Conservation (phyloP, 768 basidiomycete species). For the Lactarius sp. region DNA sequence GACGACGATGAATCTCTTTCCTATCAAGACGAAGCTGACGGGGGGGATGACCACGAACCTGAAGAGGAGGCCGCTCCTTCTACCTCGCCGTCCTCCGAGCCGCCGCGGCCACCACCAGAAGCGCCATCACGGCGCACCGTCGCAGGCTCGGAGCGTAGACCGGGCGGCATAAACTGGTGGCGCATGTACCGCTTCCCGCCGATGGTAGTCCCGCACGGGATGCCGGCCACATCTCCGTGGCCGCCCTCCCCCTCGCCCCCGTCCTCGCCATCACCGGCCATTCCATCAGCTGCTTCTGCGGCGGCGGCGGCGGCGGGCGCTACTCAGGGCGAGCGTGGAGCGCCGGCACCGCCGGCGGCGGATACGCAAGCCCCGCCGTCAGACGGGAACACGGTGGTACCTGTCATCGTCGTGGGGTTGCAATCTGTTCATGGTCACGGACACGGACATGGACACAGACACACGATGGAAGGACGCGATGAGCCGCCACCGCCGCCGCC, state of each 20-base stretch:
- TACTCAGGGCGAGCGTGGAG: constrained; percentile 10
- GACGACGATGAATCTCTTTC: constrained; percentile 12
- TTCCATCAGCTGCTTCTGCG: not conserved
- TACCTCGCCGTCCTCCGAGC: not conserved
- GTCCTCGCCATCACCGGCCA: constrained; percentile 3
- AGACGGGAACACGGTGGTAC: constrained; percentile 49
- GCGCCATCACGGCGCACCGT: constrained; percentile 30
- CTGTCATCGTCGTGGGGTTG: constrained; percentile 79
- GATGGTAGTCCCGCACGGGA: constrained; percentile 41
- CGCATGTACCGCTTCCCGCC: constrained; percentile 77
- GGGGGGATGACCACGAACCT: not conserved
- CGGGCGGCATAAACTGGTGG: constrained; percentile 71
- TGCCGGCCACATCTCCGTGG: not conserved
- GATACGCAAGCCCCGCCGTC: constrained; percentile 13
- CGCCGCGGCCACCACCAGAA: not conserved
- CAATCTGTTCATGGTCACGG: constrained; percentile 60
- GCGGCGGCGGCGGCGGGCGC: constrained; percentile 5
- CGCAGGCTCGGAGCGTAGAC: constrained; percentile 36
- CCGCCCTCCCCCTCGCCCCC: not conserved
- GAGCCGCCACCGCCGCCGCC: not conserved
- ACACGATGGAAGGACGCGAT: not conserved
- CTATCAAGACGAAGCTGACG: not conserved
- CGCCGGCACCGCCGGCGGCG: not conserved
- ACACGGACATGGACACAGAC: constrained; percentile 17
- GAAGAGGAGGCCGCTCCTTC: constrained; percentile 1